Conservation (phyloP, 2,329 filamentous ascomycete species). For the Alternaria novae-zelandiae region DNA sequence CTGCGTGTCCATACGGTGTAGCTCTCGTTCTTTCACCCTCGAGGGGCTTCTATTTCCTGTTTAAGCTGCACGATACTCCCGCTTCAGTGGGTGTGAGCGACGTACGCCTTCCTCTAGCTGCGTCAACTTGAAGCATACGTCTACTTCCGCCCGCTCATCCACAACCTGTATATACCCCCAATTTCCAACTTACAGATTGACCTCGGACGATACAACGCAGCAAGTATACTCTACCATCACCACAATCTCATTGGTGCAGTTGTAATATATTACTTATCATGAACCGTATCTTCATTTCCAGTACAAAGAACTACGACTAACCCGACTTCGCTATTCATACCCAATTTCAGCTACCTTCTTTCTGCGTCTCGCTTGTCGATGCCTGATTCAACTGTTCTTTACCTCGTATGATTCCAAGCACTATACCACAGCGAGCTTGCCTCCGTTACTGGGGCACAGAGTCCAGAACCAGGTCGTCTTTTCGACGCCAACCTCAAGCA, state of each 20-base stretch:
- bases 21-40: slow-evolving; percentile 4
- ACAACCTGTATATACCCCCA: slow-evolving; percentile 14
- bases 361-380: not conserved
- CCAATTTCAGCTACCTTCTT: not conserved
- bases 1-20: slow-evolving; percentile 39
- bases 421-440: not conserved
- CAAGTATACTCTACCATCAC: not conserved
- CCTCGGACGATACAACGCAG: not conserved
- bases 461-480: not conserved
- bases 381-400: not conserved
- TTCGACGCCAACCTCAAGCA: not conserved
- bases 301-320: not conserved
- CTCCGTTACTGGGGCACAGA: not conserved
- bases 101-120: not conserved
- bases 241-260: slow-evolving; percentile 12
- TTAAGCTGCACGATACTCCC: slow-evolving; percentile 3
- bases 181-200: not conserved
- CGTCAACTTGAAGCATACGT: not conserved
- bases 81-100: not conserved
- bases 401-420: not conserved
- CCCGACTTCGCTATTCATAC: not conserved
- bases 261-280: not conserved
- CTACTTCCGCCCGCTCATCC: not conserved
- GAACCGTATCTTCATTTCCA: slow-evolving; percentile 1
- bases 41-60: slow-evolving; percentile 1